These are phyloP conservation scores for Silene noctiflora DNA, from an alignment of 179 eudicot species.

Conservation along the genomic window DNA sequence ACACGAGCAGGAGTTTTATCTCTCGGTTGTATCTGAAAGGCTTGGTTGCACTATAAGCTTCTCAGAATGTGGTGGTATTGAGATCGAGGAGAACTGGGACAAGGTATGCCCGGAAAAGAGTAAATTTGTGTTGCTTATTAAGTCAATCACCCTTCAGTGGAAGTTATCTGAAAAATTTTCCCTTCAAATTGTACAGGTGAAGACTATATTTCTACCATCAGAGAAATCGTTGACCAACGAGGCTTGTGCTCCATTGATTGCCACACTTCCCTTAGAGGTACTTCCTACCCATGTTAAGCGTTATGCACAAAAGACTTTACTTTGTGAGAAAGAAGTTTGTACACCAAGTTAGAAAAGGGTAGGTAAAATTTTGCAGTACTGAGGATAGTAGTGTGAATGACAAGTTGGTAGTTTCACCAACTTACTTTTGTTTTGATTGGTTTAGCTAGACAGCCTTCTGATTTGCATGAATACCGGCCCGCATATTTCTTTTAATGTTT, in stretches of 20 bases:
- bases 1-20: conserved; percentile 76
- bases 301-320: neutral
- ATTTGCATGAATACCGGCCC: neutral
- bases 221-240: conserved; percentile 53
- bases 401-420: neutral
- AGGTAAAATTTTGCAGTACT: neutral
- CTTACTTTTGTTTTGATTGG: neutral
- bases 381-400: neutral
- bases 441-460: neutral
- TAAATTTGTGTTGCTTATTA: conserved; percentile 9
- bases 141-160: neutral
- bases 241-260: conserved; percentile 77
- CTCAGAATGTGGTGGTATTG: conserved; percentile 86
- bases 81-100: conserved; percentile 89
- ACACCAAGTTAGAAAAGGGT: neutral
- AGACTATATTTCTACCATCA: conserved; percentile 64
- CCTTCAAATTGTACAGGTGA: conserved; percentile 50
- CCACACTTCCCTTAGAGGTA: conserved; percentile 85
- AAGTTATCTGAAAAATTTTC: neutral
- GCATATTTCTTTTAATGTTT: neutral
- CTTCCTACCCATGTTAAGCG: neutral
- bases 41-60: conserved; percentile 72
- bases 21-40: conserved; percentile 70
- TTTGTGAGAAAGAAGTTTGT: neutral
- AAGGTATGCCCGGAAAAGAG: conserved; percentile 36